Base-by-base conservation (phyloP, 768 basidiomycete species). In the Lactarius hatsudake region DNA sequence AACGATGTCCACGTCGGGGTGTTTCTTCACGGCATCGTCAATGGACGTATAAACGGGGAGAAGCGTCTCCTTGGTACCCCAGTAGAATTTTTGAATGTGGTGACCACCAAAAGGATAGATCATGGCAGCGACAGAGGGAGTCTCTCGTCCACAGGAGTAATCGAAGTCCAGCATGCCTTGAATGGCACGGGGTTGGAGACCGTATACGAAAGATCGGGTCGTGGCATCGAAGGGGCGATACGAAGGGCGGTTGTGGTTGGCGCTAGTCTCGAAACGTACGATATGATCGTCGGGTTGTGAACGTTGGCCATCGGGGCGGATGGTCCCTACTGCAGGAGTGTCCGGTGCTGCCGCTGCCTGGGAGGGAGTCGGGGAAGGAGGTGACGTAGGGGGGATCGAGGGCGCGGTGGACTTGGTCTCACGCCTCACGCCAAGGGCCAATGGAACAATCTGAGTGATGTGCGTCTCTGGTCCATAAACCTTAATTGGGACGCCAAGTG, bases 21-120 rank as follows among this genome's bases (percentile, higher is more conserved):
- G 96, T 83, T 98, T 99, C 79, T 86, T 83, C 71, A 90, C 87
- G 17, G 96, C 96, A 75, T 98, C 96, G 62, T 86, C 86, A 71
- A 97, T 84, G 63, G 87, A 87, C 23, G 96, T 96, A 83, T 97
- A 99, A 53, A 99, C 96, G 60, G 97, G 97, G 45, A 99, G 87
- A 58, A 99, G 89, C 3, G 96, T 96, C 84, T 98, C 97, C 82
- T 93, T 94, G 48, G 97, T 98, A 64, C 97, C 97, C 97, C 97
- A 98, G 86, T 99, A 98, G 87, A 99, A 98, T 83, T 99, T 99
- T 82, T 99, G 97, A 79, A 98, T 97, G 81, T 98, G 97, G 81
- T 98, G 96, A 23, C 96, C 96, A 75, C 96, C 97, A 79, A 99
- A 99, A 76, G 96, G 97, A 79, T 99, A 99, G 76, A 99, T 97